Conservation (phyloP, 2,329 filamentous ascomycete species). For the Myrmaecium sp. region DNA sequence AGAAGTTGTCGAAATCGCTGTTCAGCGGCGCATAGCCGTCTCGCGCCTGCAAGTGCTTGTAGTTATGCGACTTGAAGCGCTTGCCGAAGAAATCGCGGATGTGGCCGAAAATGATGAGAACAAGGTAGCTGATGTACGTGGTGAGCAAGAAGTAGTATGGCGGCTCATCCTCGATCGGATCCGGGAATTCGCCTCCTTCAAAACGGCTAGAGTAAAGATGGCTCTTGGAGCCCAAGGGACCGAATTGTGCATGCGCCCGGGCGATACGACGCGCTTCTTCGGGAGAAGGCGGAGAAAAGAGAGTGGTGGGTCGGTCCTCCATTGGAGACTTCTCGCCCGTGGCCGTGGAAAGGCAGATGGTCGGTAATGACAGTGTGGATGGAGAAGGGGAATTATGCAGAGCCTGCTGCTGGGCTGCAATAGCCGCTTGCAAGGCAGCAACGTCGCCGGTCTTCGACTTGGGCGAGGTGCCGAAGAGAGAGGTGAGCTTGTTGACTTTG, state of each 20-base stretch:
- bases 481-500: conserved; percentile 54
- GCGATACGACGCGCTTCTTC: conserved; percentile 62
- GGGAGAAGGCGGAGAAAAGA: conserved; percentile 78
- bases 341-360: conserved; percentile 80
- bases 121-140: conserved; percentile 94
- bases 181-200: conserved; percentile 59
- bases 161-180: conserved; percentile 84
- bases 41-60: conserved; percentile 62
- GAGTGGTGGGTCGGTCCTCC: conserved; percentile 57
- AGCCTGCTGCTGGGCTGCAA: conserved; percentile 38
- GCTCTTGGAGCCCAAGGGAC: conserved; percentile 59
- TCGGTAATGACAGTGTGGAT: conserved; percentile 62
- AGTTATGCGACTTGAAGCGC: conserved; percentile 74
- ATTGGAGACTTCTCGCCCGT: conserved; percentile 57
- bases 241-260: conserved; percentile 78
- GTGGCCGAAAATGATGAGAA: conserved; percentile 89
- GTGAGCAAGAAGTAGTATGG: conserved; percentile 94
- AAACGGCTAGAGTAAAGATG: conserved; percentile 86
- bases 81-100: conserved; percentile 97
- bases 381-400: conserved; percentile 48
- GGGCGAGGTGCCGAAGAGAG: conserved; percentile 68
- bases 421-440: conserved; percentile 49
- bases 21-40: conserved; percentile 92
- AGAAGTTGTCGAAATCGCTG: conserved; percentile 98
- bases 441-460: conserved; percentile 47